These are phyloP conservation scores for Pugionium dolabratum DNA, from an alignment of 345 rosid genomes.

Conservation along the genomic window DNA sequence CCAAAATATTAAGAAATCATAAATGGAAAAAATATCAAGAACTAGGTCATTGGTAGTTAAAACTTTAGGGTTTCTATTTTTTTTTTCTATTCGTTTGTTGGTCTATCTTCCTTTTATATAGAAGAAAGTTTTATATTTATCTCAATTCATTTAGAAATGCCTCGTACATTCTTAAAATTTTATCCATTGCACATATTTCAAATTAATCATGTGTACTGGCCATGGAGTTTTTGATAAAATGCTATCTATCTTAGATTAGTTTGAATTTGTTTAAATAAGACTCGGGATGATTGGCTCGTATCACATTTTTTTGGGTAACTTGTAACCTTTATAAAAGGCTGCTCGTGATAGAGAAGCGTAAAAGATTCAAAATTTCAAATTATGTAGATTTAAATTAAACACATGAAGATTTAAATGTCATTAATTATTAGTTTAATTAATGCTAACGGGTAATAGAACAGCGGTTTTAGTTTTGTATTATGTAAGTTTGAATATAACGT, in stretches of 20 bases:
- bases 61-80: too few species aligned
- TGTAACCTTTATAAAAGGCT: background rate
- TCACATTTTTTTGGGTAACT: background rate
- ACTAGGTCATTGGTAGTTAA: too few species aligned
- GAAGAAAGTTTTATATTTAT: too few species aligned
- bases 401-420: background rate
- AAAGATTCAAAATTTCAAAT: background rate
- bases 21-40: too few species aligned
- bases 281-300: background rate
- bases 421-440: background rate
- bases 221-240: too few species aligned
- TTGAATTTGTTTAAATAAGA: background rate
- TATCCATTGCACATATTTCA: too few species aligned
- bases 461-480: background rate
- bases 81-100: too few species aligned
- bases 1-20: too few species aligned
- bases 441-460: background rate
- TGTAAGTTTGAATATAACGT: background rate
- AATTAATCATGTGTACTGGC: too few species aligned
- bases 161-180: too few species aligned
- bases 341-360: background rate
- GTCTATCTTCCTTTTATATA: too few species aligned
- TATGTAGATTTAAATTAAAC: background rate
- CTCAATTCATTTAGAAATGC: too few species aligned
- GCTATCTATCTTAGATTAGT: background rate